A percentile compares a stretch with the other conserved stretches of the same genome.
These are phyloP conservation scores for Ganoderma lucidum DNA, from an alignment of 1,284 basidiomycete genomes.

Conservation along the genomic window DNA sequence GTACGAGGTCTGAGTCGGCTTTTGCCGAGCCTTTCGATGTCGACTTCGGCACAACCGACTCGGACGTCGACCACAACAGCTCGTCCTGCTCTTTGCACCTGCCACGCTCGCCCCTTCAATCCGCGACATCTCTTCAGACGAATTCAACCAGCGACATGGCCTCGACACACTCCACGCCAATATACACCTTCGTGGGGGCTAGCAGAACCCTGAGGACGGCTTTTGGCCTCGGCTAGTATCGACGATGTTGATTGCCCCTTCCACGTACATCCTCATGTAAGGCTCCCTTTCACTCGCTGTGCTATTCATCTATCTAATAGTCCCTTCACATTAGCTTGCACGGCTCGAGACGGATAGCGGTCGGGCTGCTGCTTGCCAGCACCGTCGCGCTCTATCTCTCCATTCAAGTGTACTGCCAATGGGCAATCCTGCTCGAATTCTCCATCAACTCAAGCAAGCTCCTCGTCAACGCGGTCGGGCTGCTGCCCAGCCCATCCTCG, in stretches of 20 bases:
- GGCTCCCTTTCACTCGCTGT: neutral
- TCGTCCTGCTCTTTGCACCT: too few relatives aligned
- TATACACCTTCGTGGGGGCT: too few relatives aligned
- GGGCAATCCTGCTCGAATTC: neutral
- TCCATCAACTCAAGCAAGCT: constrained; percentile 4
- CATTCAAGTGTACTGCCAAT: neutral
- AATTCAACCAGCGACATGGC: too few relatives aligned
- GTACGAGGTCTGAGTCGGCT: too few relatives aligned
- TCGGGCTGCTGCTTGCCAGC: neutral
- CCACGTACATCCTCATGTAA: neutral
- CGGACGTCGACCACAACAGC: too few relatives aligned
- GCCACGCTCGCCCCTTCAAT: too few relatives aligned
- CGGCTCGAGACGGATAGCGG: neutral
- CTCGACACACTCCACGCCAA: too few relatives aligned
- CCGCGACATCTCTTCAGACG: too few relatives aligned
- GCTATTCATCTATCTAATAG: neutral
- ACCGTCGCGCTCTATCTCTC: neutral
- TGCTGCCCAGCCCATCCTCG: neutral
- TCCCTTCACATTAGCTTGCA: neutral
- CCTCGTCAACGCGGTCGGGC: neutral
- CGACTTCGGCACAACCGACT: too few relatives aligned
- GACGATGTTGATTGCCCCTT: neutral
- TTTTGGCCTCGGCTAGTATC: too few relatives aligned
- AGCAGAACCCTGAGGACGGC: too few relatives aligned
- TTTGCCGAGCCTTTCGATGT: too few relatives aligned